Percentiles rank a stretch among this genome's conserved stretches.
Conservation (phyloP, 345 rosid genomes). For the Eucalyptus marginata region DNA sequence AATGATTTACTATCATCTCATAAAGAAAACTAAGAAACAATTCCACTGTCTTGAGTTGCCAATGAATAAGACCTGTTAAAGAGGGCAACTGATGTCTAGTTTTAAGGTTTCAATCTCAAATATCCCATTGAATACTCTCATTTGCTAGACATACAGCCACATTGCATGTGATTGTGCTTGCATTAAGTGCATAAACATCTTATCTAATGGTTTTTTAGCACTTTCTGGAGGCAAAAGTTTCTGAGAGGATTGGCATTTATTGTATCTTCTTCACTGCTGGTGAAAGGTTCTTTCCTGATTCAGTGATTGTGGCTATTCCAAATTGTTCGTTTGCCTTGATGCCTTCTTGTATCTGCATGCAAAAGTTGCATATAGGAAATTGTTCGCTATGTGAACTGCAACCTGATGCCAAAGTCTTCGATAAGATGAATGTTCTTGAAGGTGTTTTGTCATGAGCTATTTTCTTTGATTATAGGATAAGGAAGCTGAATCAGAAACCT, state of each 20-base stretch:
- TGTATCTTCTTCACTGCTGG: not conserved
- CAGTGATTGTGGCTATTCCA: not conserved
- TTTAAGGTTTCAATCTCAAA: not conserved
- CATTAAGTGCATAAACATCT: not conserved
- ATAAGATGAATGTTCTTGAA: not conserved
- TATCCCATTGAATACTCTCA: not conserved
- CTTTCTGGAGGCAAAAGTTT: not conserved
- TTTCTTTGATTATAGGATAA: not conserved
- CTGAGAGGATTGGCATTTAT: not conserved
- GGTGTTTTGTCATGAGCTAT: not conserved
- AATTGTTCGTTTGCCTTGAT: not conserved
- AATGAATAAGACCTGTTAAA: not conserved
- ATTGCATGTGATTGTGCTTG: not conserved
- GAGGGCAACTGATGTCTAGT: not conserved
- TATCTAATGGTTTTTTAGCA: not conserved
- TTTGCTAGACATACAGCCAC: not conserved
- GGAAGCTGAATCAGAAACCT: not conserved
- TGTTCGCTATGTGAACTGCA: not conserved
- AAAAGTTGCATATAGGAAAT: not conserved
- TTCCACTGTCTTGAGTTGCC: not conserved
- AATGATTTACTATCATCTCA: not conserved
- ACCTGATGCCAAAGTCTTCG: not conserved
- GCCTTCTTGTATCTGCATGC: not conserved
- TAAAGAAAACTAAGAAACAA: not conserved
- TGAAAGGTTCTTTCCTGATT: not conserved